Conservation (phyloP, 345 rosid genomes). For the Gossypium longicalyx region DNA sequence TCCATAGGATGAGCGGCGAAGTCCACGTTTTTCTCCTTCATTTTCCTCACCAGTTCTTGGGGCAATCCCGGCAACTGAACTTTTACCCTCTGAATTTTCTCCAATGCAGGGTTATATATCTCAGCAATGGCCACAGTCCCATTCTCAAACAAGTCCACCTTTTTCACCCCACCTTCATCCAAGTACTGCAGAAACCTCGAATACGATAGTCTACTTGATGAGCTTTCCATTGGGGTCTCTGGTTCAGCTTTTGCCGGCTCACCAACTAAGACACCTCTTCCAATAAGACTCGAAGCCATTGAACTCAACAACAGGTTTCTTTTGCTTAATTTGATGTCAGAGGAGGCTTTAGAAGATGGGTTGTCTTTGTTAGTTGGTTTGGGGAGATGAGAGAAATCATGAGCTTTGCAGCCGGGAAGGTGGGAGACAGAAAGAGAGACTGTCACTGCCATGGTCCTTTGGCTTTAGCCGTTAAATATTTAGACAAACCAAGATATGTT, state of each 20-base stretch:
- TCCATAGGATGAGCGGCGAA: constrained; percentile 62
- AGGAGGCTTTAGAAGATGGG: constrained; percentile 23
- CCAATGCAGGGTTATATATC: constrained; percentile 42
- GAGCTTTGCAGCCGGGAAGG: constrained; percentile 40
- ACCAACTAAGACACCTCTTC: constrained; percentile 19
- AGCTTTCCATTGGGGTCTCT: constrained; percentile 41
- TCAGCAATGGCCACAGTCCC: constrained; percentile 64
- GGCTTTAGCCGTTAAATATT: neutral
- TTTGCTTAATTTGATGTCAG: constrained; percentile 27
- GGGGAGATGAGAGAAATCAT: constrained; percentile 26
- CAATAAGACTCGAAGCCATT: constrained; percentile 31
- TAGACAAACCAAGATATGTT: neutral
- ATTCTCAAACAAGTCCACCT: constrained; percentile 70
- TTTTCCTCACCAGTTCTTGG: constrained; percentile 47
- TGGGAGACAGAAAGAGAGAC: constrained; percentile 33
- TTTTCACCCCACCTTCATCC: constrained; percentile 51
- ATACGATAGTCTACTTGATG: constrained; percentile 56
- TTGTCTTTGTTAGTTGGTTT: constrained; percentile 25
- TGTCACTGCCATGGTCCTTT: constrained; percentile 28
- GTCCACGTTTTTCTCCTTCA: constrained; percentile 61
- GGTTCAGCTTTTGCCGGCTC: constrained; percentile 51
- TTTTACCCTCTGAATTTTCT: constrained; percentile 58
- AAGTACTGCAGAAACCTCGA: constrained; percentile 58
- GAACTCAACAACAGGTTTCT: constrained; percentile 43
- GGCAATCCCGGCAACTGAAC: constrained; percentile 66